Evolutionary conservation across 2,329 filamentous ascomycete species (phyloP).

Genomic region (Alternaria gansuensis): DNA sequence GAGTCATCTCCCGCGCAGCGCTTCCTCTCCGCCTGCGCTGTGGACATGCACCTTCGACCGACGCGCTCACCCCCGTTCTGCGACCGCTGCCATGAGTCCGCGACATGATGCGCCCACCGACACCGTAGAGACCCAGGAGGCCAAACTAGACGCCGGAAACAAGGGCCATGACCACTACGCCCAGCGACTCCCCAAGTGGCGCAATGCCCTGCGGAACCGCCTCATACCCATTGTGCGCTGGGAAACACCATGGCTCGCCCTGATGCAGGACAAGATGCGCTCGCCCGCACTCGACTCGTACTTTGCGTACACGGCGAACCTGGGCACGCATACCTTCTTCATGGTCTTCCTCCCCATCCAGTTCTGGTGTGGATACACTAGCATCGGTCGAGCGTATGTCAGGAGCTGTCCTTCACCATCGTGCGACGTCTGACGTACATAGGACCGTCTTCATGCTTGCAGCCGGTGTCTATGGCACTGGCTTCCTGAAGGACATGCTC

Average conservation of each 20-base stretch:
- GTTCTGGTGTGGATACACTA: slow-evolving; percentile 94
- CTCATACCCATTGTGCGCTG: slow-evolving; percentile 87
- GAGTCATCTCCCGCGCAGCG: not conserved
- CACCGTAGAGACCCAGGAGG: slow-evolving; percentile 21
- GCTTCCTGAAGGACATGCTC: slow-evolving; percentile 92
- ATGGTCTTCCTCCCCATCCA: slow-evolving; percentile 94
- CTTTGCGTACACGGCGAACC: slow-evolving; percentile 94
- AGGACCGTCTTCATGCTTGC: slow-evolving; percentile 67
- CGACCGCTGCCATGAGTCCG: slow-evolving; percentile 39
- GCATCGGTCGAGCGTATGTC: slow-evolving; percentile 84
- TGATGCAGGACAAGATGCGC: slow-evolving; percentile 80
- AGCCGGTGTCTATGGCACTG: slow-evolving; percentile 74
- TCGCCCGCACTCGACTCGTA: slow-evolving; percentile 90
- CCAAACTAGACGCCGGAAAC: slow-evolving; percentile 73
- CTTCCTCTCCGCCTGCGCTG: slow-evolving; percentile 11
- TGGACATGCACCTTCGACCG: slow-evolving; percentile 28
- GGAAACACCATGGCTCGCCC: slow-evolving; percentile 94
- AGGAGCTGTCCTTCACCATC: slow-evolving; percentile 14
- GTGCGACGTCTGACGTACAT: slow-evolving; percentile 31
- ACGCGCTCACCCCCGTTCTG: slow-evolving; percentile 18
- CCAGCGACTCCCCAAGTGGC: slow-evolving; percentile 83
- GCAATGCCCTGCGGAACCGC: slow-evolving; percentile 81
- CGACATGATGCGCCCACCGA: slow-evolving; percentile 32
- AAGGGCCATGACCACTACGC: slow-evolving; percentile 79
- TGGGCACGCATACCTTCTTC: slow-evolving; percentile 98